Evolutionary conservation across 768 basidiomycete genomes (phyloP).

Genomic region (Lactarius trivialis): DNA sequence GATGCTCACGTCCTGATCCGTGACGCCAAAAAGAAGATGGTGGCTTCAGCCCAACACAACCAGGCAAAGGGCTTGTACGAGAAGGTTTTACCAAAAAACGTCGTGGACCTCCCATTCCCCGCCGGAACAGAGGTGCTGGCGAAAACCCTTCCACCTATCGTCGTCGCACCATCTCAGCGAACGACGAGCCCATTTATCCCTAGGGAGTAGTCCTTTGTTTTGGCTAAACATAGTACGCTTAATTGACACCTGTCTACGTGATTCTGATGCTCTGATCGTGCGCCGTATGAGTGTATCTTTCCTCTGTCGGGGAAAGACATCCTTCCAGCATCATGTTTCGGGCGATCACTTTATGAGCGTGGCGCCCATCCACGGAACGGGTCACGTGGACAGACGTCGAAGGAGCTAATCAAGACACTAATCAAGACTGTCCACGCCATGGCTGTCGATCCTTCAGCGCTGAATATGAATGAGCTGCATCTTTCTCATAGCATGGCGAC

Average conservation of each 20-base stretch:
- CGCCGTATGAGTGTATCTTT: not conserved
- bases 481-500: not conserved
- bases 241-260: not conserved
- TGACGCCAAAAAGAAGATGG: slow-evolving; percentile 86
- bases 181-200: slow-evolving; percentile 71
- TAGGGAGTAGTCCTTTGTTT: slow-evolving; percentile 41
- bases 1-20: slow-evolving; percentile 79
- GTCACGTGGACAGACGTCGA: not conserved
- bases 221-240: not conserved
- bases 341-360: not conserved
- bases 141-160: slow-evolving; percentile 51
- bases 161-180: slow-evolving; percentile 67
- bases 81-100: slow-evolving; percentile 73
- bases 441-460: not conserved
- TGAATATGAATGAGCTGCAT: not conserved
- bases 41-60: slow-evolving; percentile 52
- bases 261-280: slow-evolving; percentile 6
- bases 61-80: slow-evolving; percentile 67
- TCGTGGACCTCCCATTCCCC: slow-evolving; percentile 86
- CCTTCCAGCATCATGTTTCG: not conserved
- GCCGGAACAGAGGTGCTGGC: slow-evolving; percentile 80
- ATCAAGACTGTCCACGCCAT: not conserved
- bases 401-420: not conserved
- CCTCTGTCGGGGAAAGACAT: not conserved
- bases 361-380: not conserved